A percentile compares a stretch with the other conserved stretches of the same genome.
Evolutionary conservation across 371 early-diverging fungal genomes (phyloP).

Genomic region (Mortierella sp.): DNA sequence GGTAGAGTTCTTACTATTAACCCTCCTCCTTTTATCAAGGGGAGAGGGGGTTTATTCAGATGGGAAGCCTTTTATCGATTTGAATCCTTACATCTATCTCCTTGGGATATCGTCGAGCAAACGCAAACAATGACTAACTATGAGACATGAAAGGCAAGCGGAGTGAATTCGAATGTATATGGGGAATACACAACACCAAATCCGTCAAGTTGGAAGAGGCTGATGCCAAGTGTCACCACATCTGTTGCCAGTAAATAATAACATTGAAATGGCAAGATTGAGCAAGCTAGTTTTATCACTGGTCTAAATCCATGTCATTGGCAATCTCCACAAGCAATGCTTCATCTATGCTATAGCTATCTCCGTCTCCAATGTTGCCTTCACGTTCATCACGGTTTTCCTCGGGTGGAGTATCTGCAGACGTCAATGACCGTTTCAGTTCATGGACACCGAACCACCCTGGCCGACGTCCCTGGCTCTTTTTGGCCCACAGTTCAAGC

Average conservation of each 20-base stretch:
- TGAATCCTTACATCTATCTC: too few relatives aligned
- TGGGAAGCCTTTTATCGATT: too few relatives aligned
- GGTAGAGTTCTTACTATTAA: too few relatives aligned
- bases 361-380: background rate
- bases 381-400: background rate
- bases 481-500: constrained; percentile 68
- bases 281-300: background rate
- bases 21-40: too few relatives aligned
- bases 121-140: too few relatives aligned
- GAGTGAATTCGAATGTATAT: too few relatives aligned
- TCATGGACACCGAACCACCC: constrained; percentile 75
- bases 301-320: constrained; percentile 37
- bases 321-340: constrained; percentile 24
- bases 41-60: too few relatives aligned
- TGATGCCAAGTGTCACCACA: background rate
- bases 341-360: constrained; percentile 22
- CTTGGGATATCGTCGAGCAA: too few relatives aligned
- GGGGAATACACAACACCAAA: background rate
- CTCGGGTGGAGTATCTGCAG: background rate
- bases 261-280: background rate
- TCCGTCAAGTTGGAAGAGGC: background rate
- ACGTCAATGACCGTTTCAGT: constrained; percentile 37
- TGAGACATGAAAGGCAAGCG: too few relatives aligned
- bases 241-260: background rate
- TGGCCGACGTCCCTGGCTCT: constrained; percentile 64